Base-by-base conservation (phyloP, 2,329 filamentous ascomycete species). In the Colletotrichum euphorbiae region DNA sequence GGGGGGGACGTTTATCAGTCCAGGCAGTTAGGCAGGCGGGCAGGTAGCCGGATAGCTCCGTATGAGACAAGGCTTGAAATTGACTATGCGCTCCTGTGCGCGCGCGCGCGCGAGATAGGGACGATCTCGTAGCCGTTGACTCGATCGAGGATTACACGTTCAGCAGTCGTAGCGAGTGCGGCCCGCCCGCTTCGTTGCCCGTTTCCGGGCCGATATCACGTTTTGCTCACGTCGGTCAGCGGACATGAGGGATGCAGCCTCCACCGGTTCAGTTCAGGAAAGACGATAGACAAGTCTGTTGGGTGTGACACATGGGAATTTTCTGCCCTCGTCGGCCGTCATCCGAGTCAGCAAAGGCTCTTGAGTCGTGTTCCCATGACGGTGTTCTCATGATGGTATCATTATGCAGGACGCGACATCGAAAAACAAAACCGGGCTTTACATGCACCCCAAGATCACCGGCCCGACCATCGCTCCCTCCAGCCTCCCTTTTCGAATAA, bases 401-500 rank as follows among this genome's bases (percentile, higher is more conserved):
- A 17, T 62, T 21, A n/a, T 31, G 7, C 19, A 17, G 38, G 19
- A 15, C 33, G 9, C 11, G 12, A 28, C 8, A 9, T 13, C 80
- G 24, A 33, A 51, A 31, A 38, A 21, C n/a, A 51, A 51, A n/a
- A 2, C 21, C 21, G 15, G 15, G 48, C 28, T n/a, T 51, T 51
- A 17, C 28, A 31, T 50, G 48, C 21, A 31, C 9, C 15, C 46
- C 28, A n/a, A n/a, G 77, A 79, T 82, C 24, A 61, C 38, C 84
- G 80, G 80, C 88, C 87, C 80, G 83, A 85, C 80, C 81, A 85
- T 79, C 77, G 87, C 82, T 81, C 90, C 80, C 76, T 92, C 92
- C 84, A 91, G 75, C 84, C 91, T 72, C 93, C 93, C 77, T 87
- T 89, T 75, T 89, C 86, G 72, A 86, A 94, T 69, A 97, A 79